phyloP scores from a whole-genome alignment of 2,329 filamentous ascomycete genomes.

The Colletotrichum liaoningense region DNA sequence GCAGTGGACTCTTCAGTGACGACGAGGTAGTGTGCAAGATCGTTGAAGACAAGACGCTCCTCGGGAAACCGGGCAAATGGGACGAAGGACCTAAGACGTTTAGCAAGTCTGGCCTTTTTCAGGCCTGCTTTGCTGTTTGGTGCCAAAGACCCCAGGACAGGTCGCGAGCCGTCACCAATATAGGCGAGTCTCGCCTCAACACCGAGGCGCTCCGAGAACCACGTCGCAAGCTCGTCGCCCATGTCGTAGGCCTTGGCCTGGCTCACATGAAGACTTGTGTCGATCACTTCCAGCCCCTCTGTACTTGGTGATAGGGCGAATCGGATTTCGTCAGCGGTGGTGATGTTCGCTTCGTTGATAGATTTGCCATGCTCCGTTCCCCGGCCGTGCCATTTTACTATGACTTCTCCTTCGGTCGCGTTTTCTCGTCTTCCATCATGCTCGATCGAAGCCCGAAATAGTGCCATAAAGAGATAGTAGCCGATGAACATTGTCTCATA shows the following conservation, averaged over 20 bases:
- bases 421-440: background rate
- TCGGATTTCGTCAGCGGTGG: background rate
- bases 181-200: constrained; percentile 71
- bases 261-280: constrained; percentile 70
- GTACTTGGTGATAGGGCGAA: background rate
- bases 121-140: constrained; percentile 22
- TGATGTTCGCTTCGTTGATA: background rate
- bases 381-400: background rate
- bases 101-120: background rate
- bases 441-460: background rate
- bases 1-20: constrained; percentile 76
- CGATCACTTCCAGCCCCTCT: constrained; percentile 54
- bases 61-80: constrained; percentile 42
- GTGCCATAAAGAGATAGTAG: background rate
- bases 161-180: constrained; percentile 70
- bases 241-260: constrained; percentile 71
- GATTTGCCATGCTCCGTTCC: background rate
- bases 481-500: background rate
- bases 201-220: constrained; percentile 76
- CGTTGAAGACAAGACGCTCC: constrained; percentile 75
- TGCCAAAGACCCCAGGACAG: constrained; percentile 70
- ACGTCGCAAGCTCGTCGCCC: constrained; percentile 67
- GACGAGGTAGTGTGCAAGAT: constrained; percentile 80
- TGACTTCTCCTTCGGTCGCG: background rate
- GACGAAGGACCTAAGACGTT: constrained; percentile 43